A percentile compares a stretch with the other conserved stretches of the same genome.
Conservation (phyloP, 495 filamentous ascomycete species). For the Talaromyces trachyspermus region DNA sequence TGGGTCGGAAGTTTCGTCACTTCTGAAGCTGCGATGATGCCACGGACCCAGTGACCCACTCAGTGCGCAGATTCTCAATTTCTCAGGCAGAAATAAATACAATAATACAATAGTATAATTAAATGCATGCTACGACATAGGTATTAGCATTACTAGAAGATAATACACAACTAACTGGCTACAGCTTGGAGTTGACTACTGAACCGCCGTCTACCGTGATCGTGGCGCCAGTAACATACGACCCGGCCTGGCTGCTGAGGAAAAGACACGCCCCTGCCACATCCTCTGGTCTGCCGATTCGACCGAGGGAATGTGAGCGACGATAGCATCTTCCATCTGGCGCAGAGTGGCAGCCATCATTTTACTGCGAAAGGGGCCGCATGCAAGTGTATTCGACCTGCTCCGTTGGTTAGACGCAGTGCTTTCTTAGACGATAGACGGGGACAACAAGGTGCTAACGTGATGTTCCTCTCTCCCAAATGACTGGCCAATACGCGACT, state of each 20-base stretch:
- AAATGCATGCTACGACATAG: background rate
- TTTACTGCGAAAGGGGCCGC: slow-evolving; percentile 73
- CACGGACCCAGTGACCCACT: slow-evolving; percentile 8
- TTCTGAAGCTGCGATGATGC: slow-evolving; percentile 4
- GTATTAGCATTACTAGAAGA: background rate
- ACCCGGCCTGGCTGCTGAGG: slow-evolving; percentile 60
- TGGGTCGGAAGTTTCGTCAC: slow-evolving; percentile 6
- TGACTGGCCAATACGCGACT: slow-evolving; percentile 64
- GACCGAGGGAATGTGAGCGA: slow-evolving; percentile 55
- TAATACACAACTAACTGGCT: slow-evolving; percentile 12
- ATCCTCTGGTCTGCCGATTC: slow-evolving; percentile 65
- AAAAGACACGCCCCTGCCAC: slow-evolving; percentile 73
- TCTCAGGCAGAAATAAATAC: too few relatives aligned
- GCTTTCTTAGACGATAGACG: background rate
- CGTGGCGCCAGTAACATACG: slow-evolving; percentile 71
- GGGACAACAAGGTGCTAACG: slow-evolving; percentile 32
- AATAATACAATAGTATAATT: too few relatives aligned
- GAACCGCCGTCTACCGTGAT: slow-evolving; percentile 66
- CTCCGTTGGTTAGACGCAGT: background rate
- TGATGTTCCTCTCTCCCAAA: slow-evolving; percentile 62
- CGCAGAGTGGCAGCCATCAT: slow-evolving; percentile 74
- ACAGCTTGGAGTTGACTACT: slow-evolving; percentile 47
- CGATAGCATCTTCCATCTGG: slow-evolving; percentile 53
- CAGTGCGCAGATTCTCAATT: too few relatives aligned
- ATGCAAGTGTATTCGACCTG: slow-evolving; percentile 60